These are phyloP conservation scores for Lasiosphaeria ovina DNA, from an alignment of 495 filamentous ascomycete genomes.

Conservation along the genomic window DNA sequence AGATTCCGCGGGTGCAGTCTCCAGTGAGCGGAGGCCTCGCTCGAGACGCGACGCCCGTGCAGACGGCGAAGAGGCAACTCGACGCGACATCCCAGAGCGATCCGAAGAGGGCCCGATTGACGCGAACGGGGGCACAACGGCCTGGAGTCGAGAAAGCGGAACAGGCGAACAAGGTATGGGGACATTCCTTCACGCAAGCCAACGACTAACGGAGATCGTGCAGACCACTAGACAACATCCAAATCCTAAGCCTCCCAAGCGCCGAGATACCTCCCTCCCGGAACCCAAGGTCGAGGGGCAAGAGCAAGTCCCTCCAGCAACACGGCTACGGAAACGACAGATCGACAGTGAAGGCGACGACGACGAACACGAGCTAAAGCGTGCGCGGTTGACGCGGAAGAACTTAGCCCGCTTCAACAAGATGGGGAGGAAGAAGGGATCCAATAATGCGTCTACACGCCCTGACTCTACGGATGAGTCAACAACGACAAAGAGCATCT, in stretches of 20 bases:
- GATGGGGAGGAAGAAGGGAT: not conserved
- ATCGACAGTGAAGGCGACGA: conserved; percentile 4
- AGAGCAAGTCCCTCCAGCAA: conserved; percentile 4
- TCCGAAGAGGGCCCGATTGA: conserved; percentile 24
- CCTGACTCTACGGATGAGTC: not conserved
- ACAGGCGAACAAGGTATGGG: conserved; percentile 21
- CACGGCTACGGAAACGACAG: conserved; percentile 3
- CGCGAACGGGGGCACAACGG: conserved; percentile 18
- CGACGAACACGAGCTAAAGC: conserved; percentile 2
- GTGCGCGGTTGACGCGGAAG: not conserved
- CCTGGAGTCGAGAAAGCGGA: conserved; percentile 20
- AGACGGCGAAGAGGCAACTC: conserved; percentile 17
- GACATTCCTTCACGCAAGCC: conserved; percentile 12
- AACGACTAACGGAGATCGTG: conserved; percentile 12
- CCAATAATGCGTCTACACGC: not conserved
- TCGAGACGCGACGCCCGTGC: conserved; percentile 17
- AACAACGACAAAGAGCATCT: not conserved
- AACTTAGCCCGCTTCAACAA: not conserved
- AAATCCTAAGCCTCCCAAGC: conserved; percentile 25
- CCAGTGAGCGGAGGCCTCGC: conserved; percentile 14
- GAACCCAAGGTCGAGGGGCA: not conserved
- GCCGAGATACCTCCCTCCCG: conserved; percentile 18
- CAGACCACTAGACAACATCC: conserved; percentile 21
- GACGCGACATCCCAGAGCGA: conserved; percentile 19
- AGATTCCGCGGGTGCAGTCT: conserved; percentile 14